Evolutionary conservation across 371 early-diverging fungal species (phyloP), one percentile per base, ranked within the genome.

Genomic region (Mucor racemosus): DNA sequence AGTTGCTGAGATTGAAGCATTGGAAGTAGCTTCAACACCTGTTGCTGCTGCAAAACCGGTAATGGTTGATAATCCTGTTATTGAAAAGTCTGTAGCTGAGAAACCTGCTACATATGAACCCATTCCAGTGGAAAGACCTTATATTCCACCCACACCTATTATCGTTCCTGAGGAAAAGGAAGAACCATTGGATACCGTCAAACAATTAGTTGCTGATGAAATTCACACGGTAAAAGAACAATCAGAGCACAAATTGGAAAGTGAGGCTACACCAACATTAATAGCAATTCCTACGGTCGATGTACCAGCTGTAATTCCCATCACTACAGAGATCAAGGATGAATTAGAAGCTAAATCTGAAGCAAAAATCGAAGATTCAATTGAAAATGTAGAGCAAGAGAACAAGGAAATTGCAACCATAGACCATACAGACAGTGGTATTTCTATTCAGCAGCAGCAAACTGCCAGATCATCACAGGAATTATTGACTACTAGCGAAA

Each of bases 51-150:
- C 44, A 15, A 58, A 56, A 21, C 35, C 53, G 33, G 33, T 11
- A 0, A 19, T 48, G 0, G 34, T 46, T 26, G 60, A 21, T 21
- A 11, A n/a, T 10, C 8, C 39, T 48, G 26, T 26, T 14, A 14
- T 19, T 13, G 38, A 64, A 64, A 26, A 58, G 7, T 0, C 58
- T 17, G 38, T 21, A 8, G 1, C 19, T 26, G 64, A 63, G 34
- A 66, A 59, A 19, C 68, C 68, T 15, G 54, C 65, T 4, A 72
- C 68, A 4, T 71, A 66, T 41, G 68, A 72, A 17, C 72, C 72
- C 6, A 68, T 68, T 44, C 68, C 68, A 7, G 40, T 35, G 34
- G 68, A 68, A 46, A 64, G 48, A 31, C 64, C 58, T 38, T 31
- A 58, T 34, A 39, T 39, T 44, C 39, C 62, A 7, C 13, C 54